Base-by-base conservation (phyloP, 108 stramenopile genomes). In the Conticribra weissflogii region DNA sequence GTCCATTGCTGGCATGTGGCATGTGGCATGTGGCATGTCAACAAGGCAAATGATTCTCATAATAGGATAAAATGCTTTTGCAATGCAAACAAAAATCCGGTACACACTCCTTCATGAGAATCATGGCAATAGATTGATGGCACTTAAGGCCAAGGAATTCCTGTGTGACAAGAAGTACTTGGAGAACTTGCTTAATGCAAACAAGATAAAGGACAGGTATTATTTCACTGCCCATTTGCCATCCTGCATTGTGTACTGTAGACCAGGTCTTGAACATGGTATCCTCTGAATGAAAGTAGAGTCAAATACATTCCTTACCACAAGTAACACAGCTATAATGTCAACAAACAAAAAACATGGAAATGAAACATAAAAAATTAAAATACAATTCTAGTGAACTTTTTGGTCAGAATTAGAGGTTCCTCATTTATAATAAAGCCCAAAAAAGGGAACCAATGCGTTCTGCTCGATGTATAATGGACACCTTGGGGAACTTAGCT, bases 1-100 rank as follows among this genome's bases (percentile, higher is more conserved):
- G 23, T 60, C 59, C 59, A 60, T 60, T 3, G 36, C 59, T 8
- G 59, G 18, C 15, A 21, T 2, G 25, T 60, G n/a, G n/a, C n/a
- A n/a, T n/a, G n/a, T n/a, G n/a, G n/a, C n/a, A n/a, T n/a, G n/a
- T n/a, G n/a, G 41, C 2, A 41, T 33, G 18, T 60, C 59, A 5
- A 23, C 36, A 19, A 60, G 59, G 8, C 59, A 8, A 0, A 60
- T 5, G 4, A 60, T 0, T 17, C 59, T 28, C 56, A 58, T 58
- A 2, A 31, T 28, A 27, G 56, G 30, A 58, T 58, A 31, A 25
- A 30, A 30, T 0, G 34, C 32, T 41, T 41, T 34, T 15, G 41
- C 41, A 23, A 60, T 41, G 2, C 7, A 3, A 41, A 60, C 41
- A 0, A 60, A 41, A 41, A 3, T 60, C 19, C 59, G 41, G 45